Base-by-base conservation (phyloP, 345 rosid genomes). In the Murraya paniculata region DNA sequence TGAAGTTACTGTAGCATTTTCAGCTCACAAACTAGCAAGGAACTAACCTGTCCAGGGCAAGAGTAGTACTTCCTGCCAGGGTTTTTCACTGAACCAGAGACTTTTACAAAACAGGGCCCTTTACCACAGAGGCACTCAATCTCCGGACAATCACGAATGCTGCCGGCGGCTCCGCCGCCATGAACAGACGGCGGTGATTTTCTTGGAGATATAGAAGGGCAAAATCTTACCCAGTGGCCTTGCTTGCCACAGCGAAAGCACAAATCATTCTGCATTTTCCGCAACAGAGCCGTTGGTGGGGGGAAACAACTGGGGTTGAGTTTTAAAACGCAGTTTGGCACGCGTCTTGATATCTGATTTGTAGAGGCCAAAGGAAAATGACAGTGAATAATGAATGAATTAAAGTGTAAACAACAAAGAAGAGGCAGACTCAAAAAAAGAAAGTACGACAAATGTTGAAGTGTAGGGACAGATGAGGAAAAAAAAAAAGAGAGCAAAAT, bases 151-250 rank as follows among this genome's bases (percentile, higher is more conserved):
- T 68, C 36, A 38, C 19, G 21, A 14, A 7, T n/a, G 7, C 6
- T 27, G 10, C 21, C n/a, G 66, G 28, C 5, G 35, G 79, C 7
- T 25, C 56, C 33, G 10, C 55, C 58, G 2, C 58, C 27, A 18
- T 24, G 64, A 1, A 11, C 36, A 5, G 60, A 48, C 0, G 81
- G 21, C 19, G n/a, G 53, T 8, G 82, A 71, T 30, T 59, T 64
- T 16, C 45, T 55, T 7, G 79, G 76, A 24, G 53, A 53, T 70
- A 30, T 82, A 8, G 45, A 41, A 7, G 81, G 79, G 57, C 82
- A 83, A 1, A 64, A 59, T 9, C 7, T 24, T 4, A 30, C 31
- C 73, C 73, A 79, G 73, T 79, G 83, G 28, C 82, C 85, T 18
- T 11, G 59, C 60, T 67, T 31, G 10, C 13, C 8, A 25, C 85